Percentiles rank a stretch among this genome's conserved stretches.
Conservation (phyloP, 2,329 filamentous ascomycete genomes). For the Metarhizium guizhouense region DNA sequence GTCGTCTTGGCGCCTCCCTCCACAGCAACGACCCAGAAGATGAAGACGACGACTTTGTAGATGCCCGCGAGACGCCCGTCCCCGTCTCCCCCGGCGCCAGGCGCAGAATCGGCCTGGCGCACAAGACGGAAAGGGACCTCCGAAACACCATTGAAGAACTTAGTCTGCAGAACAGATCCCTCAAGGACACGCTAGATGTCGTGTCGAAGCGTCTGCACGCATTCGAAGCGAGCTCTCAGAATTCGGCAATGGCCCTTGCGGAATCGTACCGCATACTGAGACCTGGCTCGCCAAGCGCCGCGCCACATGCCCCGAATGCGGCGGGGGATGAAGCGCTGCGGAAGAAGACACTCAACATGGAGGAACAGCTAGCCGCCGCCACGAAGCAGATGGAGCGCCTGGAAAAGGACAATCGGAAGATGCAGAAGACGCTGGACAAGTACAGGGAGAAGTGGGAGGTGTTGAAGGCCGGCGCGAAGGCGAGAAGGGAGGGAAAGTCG, state of each 20-base stretch:
- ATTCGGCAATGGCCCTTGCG: constrained; percentile 73
- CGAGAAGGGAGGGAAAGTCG: constrained; percentile 35
- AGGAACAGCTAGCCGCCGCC: constrained; percentile 52
- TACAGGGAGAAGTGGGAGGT: constrained; percentile 54
- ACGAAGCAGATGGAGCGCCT: constrained; percentile 55
- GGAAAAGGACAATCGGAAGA: constrained; percentile 51
- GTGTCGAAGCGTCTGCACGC: constrained; percentile 81
- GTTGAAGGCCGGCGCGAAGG: constrained; percentile 52
- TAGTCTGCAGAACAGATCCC: constrained; percentile 74
- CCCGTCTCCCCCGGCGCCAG: constrained; percentile 33
- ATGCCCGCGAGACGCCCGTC: constrained; percentile 62
- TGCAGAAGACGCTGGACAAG: constrained; percentile 46
- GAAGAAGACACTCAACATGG: constrained; percentile 52
- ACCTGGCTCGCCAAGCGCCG: constrained; percentile 39
- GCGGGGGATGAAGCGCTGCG: constrained; percentile 27
- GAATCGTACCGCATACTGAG: constrained; percentile 66
- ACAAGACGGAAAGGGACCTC: constrained; percentile 33
- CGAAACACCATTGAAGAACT: constrained; percentile 78
- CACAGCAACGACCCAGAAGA: constrained; percentile 47
- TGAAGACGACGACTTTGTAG: constrained; percentile 80
- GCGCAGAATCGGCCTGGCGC: constrained; percentile 28
- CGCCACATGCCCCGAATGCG: constrained; percentile 17
- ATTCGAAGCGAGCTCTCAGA: constrained; percentile 88
- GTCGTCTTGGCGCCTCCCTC: constrained; percentile 44
- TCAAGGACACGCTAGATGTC: constrained; percentile 79